A percentile compares a stretch with the other conserved stretches of the same genome.
Conservation (phyloP, 78 protist species). For the Bodo saltans region DNA sequence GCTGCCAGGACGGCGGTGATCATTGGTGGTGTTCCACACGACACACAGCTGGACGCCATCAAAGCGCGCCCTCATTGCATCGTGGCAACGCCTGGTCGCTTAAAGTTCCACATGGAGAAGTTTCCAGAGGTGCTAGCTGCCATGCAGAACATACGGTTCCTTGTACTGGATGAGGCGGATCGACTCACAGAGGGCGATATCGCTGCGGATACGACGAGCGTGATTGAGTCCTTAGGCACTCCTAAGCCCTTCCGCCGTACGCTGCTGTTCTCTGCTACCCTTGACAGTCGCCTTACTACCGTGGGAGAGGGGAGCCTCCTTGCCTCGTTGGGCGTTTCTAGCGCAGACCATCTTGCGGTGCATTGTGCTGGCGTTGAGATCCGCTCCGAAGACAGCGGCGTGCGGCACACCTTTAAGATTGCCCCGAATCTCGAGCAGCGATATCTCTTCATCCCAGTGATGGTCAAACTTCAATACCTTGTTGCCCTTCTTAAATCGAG, state of each 20-base stretch:
- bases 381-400: background rate
- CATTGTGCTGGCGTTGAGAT: background rate
- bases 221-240: background rate
- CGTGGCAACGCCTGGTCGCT: conserved; percentile 26
- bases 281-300: background rate
- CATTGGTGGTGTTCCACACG: conserved; percentile 52
- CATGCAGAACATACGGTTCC: background rate
- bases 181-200: conserved; percentile 2
- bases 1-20: conserved; percentile 43
- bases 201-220: background rate
- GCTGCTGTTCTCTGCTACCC: conserved; percentile 24
- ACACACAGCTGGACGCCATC: background rate
- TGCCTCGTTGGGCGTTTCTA: background rate
- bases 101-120: background rate
- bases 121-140: background rate
- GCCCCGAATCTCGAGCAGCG: background rate
- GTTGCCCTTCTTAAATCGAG: background rate
- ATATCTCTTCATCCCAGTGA: background rate
- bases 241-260: background rate
- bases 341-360: background rate
- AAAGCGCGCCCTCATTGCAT: background rate
- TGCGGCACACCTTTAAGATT: no score
- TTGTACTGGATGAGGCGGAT: conserved; percentile 29
- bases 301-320: background rate
- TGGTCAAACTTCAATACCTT: background rate